These are phyloP conservation scores for Thielaviopsis punctulata DNA, from an alignment of 2,329 filamentous ascomycete genomes.

Conservation along the genomic window DNA sequence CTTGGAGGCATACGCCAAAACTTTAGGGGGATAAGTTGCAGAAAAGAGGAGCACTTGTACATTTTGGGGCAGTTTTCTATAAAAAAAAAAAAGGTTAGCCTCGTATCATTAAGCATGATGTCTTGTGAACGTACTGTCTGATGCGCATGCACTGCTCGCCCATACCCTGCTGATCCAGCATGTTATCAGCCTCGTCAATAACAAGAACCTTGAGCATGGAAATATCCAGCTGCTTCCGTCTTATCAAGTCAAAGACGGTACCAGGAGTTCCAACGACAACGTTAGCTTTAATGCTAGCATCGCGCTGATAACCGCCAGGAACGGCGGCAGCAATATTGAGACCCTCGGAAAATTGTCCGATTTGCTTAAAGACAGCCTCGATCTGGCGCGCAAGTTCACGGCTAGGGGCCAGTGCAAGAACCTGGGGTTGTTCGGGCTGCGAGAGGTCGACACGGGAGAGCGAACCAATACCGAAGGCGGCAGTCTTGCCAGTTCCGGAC, in stretches of 20 bases:
- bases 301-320: slow-evolving; percentile 55
- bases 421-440: slow-evolving; percentile 56
- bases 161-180: slow-evolving; percentile 89
- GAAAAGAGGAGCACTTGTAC: slow-evolving; percentile 93
- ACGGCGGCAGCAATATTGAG: slow-evolving; percentile 69
- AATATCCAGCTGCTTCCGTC: slow-evolving; percentile 55
- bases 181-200: slow-evolving; percentile 95
- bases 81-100: slow-evolving; percentile 18
- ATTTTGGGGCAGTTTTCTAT: slow-evolving; percentile 51
- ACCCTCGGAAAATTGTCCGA: slow-evolving; percentile 68
- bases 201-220: slow-evolving; percentile 65
- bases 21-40: slow-evolving; percentile 75
- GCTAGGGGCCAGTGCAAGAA: slow-evolving; percentile 76
- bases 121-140: slow-evolving; percentile 45
- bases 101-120: background rate
- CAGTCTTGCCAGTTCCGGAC: slow-evolving; percentile 95
- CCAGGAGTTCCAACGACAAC: slow-evolving; percentile 88
- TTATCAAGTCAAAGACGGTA: slow-evolving; percentile 76
- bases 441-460: slow-evolving; percentile 68
- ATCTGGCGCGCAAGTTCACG: slow-evolving; percentile 93
- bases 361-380: slow-evolving; percentile 61
- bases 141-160: slow-evolving; percentile 90
- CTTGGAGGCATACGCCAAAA: slow-evolving; percentile 63
- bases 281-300: slow-evolving; percentile 51
- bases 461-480: slow-evolving; percentile 85